Percentiles rank a stretch among this genome's conserved stretches.
phyloP scores from a whole-genome alignment of 179 eudicot species.

The Spergularia azorica region DNA sequence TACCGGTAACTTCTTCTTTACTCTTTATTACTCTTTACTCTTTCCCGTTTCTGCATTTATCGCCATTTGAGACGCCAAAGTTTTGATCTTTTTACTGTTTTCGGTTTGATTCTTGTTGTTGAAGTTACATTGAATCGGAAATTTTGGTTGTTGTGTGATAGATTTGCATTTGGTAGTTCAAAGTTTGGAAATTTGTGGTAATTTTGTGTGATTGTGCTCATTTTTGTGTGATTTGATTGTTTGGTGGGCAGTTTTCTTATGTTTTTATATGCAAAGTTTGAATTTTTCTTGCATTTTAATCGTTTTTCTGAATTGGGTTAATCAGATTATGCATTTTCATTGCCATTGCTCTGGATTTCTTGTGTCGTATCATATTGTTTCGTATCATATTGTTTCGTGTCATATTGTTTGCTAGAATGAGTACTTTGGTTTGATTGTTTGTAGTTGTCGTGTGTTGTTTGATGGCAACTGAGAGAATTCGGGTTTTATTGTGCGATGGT shows the following conservation, averaged over 20 bases:
- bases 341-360: no score
- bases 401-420: no score
- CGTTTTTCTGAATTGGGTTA: no score
- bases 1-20: constrained; percentile 38
- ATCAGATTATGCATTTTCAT: no score
- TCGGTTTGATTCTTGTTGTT: background rate
- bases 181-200: background rate
- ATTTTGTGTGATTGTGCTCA: background rate
- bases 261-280: no score
- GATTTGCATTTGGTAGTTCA: background rate
- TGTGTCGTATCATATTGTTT: no score
- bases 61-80: background rate
- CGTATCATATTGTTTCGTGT: no score
- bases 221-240: background rate
- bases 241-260: background rate
- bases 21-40: background rate
- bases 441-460: no score
- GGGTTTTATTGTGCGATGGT: no score
- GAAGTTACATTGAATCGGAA: background rate
- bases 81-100: background rate
- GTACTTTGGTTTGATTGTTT: no score
- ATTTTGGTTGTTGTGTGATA: background rate
- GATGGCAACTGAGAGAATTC: no score
- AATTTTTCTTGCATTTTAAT: background rate
- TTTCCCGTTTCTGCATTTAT: no score